Base-by-base conservation (phyloP, 2,329 filamentous ascomycete genomes). In the Scortechinia acanthostroma region DNA sequence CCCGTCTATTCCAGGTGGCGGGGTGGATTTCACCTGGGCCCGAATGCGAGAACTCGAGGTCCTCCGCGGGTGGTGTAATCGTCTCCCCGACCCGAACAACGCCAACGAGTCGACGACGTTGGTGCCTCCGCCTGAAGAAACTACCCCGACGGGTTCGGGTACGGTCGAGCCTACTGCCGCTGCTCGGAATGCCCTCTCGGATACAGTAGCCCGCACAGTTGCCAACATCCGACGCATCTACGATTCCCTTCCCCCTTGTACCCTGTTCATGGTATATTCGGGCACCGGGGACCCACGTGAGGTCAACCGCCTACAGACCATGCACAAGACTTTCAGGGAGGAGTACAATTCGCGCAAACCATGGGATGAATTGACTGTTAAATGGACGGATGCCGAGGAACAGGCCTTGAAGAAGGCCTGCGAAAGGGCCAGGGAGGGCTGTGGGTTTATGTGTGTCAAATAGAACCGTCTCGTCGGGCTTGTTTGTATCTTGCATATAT, bases 341-440 rank as follows among this genome's bases (percentile, higher is more conserved):
- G 79, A 83, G 53, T 82, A 73, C 53, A 63, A 68, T 46, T 68
- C 70, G 17, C 76, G 74, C 59, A 81, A 80, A 46, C 63, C 63
- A 20, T 83, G 79, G 79, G 74, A 83, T 56, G 65, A 82, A 48
- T 54, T 83, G 50, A 76, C 63, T 43, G 74, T 83, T 28, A 72
- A 78, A 53, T 84, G 80, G 80, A 82, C 79, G 17, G 79, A 83
- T 60, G 66, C 63, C 2, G 80, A 84, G 55, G 74, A 80, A 51
- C 77, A 82, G 58, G 71, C 69, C 37, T 56, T 84, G 45, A 72
- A 73, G 50, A 63, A 58, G 47, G 79, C 79, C 2, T 76, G 72
- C 53, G 68, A 74, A 52, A 65, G 61, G 46, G 79, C 79, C 2
- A 70, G 78, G 45, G 67, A 71, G 45, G 78, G 80, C 0, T 65